Conservation (phyloP, 495 filamentous ascomycete species). For the Podospora bellae-mahoneyi region DNA sequence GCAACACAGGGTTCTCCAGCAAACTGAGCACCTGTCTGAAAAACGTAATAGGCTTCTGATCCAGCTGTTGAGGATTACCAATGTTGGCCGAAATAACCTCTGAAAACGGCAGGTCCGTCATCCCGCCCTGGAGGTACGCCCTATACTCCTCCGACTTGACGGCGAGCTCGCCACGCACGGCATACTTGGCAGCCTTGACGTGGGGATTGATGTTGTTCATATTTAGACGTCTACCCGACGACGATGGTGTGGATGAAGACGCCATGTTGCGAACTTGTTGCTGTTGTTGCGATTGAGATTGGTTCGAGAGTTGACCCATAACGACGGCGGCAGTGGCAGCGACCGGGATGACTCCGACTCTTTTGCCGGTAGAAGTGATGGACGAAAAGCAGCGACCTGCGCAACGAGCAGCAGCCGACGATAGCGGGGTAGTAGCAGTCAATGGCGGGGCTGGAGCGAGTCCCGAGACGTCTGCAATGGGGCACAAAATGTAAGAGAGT, state of each 20-base stretch:
- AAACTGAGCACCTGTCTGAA: slow-evolving; percentile 96
- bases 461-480: slow-evolving; percentile 17
- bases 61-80: slow-evolving; percentile 96
- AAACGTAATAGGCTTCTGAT: slow-evolving; percentile 98
- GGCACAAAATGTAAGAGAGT: slow-evolving; percentile 7
- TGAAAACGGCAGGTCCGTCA: slow-evolving; percentile 74
- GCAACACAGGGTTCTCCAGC: slow-evolving; percentile 79
- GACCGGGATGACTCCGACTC: slow-evolving; percentile 4
- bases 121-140: slow-evolving; percentile 53
- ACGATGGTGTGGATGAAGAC: slow-evolving; percentile 25
- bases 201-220: slow-evolving; percentile 89
- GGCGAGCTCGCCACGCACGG: slow-evolving; percentile 92
- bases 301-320: slow-evolving; percentile 10
- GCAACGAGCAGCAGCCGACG: background rate
- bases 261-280: slow-evolving; percentile 34
- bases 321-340: background rate
- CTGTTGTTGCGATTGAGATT: background rate
- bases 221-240: slow-evolving; percentile 56
- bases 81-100: slow-evolving; percentile 95
- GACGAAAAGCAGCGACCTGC: slow-evolving; percentile 8
- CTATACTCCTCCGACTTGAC: slow-evolving; percentile 87
- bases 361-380: background rate
- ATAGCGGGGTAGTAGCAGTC: slow-evolving; percentile 21
- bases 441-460: slow-evolving; percentile 25
- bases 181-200: slow-evolving; percentile 83